Base-by-base conservation (phyloP, 371 early-diverging fungal species). In the Circinella minor region DNA sequence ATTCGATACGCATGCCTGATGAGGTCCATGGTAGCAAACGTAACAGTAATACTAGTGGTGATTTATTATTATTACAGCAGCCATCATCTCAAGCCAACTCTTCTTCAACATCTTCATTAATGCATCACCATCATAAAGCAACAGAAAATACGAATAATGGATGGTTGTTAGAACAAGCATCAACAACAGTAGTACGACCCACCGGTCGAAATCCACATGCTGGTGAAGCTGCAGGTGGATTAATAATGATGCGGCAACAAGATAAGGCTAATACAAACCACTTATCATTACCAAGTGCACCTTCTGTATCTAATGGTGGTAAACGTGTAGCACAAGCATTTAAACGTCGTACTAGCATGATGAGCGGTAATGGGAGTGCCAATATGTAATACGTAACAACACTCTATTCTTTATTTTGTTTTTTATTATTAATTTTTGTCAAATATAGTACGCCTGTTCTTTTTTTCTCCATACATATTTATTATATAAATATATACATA, bases 201-300 rank as follows among this genome's bases (percentile, higher is more conserved):
- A 7, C 63, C 0, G 69, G 72, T 7, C 66, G 77, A 20, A 66
- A 68, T 38, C 54, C 77, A 0, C 78, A 79, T 59, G 80, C 76
- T 17, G 83, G 83, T 18, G 83, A 83, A 69, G 81, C 81, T 9
- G 81, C 81, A 11, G 81, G 81, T n/a, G 81, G 81, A 4, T 36
- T 83, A 36, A 38, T 83, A 11, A 77, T 83, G 81, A 79, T 83
- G 80, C 72, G 80, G n/a, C 77, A 76, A 57, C 65, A 73, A 39
- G 65, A 70, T 11, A 57, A 46, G 14, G 46, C 17, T 13, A 51
- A n/a, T 51, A 36, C 55, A 9, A 39, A 39, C 17, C 47, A 38
- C 38, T 20, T 43, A 14, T 62, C 47, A 14, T 15, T 38, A n/a
- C 66, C 55, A 11, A 51, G 38, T 37, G 38, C 66, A 49, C 36